Evolutionary conservation across 441 rosid species (phyloP).

Genomic region (Gossypium schwendimanii): DNA sequence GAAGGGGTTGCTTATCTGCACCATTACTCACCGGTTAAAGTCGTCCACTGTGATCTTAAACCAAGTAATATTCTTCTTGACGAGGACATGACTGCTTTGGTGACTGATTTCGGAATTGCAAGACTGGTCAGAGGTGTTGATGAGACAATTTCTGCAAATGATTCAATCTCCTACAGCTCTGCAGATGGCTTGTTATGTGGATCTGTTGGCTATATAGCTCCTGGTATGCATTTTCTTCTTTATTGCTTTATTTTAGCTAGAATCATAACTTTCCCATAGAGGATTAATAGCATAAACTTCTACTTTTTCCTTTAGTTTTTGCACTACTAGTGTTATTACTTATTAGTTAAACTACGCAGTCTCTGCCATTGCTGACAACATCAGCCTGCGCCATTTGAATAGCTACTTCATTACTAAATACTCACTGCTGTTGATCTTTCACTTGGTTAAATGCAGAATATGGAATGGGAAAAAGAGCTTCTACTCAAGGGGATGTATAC

Average conservation of each 20-base stretch:
- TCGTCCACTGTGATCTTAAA: constrained; percentile 85
- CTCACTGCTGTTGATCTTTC: background rate
- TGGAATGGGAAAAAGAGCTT: constrained; percentile 70
- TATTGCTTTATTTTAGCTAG: background rate
- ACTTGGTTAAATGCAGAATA: constrained; percentile 42
- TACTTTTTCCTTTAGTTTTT: background rate
- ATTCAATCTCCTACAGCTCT: constrained; percentile 53
- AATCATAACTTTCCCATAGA: background rate
- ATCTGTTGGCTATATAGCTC: constrained; percentile 83
- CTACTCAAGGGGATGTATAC: constrained; percentile 74
- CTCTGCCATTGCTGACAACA: background rate
- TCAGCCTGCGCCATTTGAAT: background rate
- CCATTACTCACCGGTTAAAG: constrained; percentile 68
- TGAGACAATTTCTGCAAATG: constrained; percentile 18
- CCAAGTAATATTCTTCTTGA: constrained; percentile 88
- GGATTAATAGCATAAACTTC: background rate
- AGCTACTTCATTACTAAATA: background rate
- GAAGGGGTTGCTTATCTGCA: constrained; percentile 81
- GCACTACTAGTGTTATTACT: background rate
- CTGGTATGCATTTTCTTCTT: constrained; percentile 42
- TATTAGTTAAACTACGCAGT: background rate
- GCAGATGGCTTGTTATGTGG: constrained; percentile 68
- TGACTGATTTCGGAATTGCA: constrained; percentile 79
- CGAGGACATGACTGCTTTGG: constrained; percentile 77
- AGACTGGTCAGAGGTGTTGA: constrained; percentile 48